Evolutionary conservation across 2,329 filamentous ascomycete genomes (phyloP), one percentile per base, ranked within the genome.

Genomic region (Lachnellula hyalina): DNA sequence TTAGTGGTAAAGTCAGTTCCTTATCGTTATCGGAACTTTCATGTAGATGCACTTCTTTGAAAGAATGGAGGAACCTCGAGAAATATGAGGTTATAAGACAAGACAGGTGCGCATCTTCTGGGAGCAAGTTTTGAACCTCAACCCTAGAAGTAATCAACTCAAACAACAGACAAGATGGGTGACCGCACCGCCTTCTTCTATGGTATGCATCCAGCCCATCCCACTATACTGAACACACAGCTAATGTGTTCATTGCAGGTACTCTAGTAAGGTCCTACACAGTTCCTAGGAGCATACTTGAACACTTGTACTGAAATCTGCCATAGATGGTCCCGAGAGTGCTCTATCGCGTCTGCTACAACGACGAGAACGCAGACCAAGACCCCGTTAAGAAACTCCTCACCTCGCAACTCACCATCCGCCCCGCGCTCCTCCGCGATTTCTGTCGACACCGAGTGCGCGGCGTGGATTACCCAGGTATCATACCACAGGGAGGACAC

Each of bases 311-410:
- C 52, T 56, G 32, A 55, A 23, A 5, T 6, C 2, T 4, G 21
- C 9, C 9, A 34, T 47, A 79, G 67, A 96, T 96, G 91, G 88
- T 86, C n/a, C 84, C 87, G 0, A 83, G 87, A 66, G 85, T 97
- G 65, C 90, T 97, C 63, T 87, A 88, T 73, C 87, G 87, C 35
- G 91, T 96, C 44, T 89, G 89, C 71, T 89, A 66, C 67, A n/a
- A 76, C 78, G 59, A 66, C 81, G 64, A 69, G 5, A 76, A 69
- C 6, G 51, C 77, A 74, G 59, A 77, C 79, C 67, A 74, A 72
- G 55, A 52, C 21, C 52, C 69, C 71, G 21, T 54, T 19, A 28
- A 47, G 21, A 21, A 42, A 12, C 19, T 44, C 14, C 53, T 61
- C 21, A 57, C 57, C 35, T 21, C 52, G 8, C 36, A 81, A 47